phyloP scores from a whole-genome alignment of 2,329 filamentous ascomycete genomes.

The Diaporthe citrichinensis region DNA sequence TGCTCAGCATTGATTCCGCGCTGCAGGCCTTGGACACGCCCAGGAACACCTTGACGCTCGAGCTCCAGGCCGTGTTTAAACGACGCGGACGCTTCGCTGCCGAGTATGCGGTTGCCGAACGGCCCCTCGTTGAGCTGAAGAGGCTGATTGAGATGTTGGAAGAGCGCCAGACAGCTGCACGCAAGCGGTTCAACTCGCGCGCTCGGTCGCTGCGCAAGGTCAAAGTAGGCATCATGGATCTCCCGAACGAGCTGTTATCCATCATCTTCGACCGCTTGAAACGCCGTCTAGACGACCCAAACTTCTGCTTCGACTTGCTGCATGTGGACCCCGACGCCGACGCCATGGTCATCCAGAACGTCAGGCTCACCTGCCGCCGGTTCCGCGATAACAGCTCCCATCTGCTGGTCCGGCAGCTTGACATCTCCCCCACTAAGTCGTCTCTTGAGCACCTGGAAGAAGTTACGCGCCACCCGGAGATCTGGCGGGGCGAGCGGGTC shows the following conservation, averaged over 20 bases:
- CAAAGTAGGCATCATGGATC: not conserved
- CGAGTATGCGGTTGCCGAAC: too few relatives aligned
- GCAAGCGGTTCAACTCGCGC: not conserved
- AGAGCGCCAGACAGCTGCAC: not conserved
- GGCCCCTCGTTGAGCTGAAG: not conserved
- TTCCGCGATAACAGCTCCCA: not conserved
- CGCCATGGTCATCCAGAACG: not conserved
- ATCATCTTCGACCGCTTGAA: not conserved
- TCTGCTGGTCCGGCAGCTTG: not conserved
- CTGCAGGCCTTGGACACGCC: not conserved
- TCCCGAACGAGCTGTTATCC: not conserved
- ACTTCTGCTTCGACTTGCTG: not conserved
- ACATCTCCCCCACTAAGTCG: accelerated
- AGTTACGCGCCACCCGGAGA: not conserved
- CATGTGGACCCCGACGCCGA: not conserved
- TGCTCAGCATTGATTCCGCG: not conserved
- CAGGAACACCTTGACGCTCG: not conserved
- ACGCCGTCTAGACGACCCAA: not conserved
- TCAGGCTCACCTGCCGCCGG: not conserved
- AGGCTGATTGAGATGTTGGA: not conserved
- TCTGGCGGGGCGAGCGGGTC: not conserved
- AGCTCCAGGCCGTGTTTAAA: not conserved
- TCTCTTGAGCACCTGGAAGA: not conserved
- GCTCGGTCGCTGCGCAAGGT: not conserved
- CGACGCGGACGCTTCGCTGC: too few relatives aligned